Percentiles rank a stretch among this genome's conserved stretches.
Conservation (phyloP, 805 yeast genomes). For the Pichia membranifaciens region DNA sequence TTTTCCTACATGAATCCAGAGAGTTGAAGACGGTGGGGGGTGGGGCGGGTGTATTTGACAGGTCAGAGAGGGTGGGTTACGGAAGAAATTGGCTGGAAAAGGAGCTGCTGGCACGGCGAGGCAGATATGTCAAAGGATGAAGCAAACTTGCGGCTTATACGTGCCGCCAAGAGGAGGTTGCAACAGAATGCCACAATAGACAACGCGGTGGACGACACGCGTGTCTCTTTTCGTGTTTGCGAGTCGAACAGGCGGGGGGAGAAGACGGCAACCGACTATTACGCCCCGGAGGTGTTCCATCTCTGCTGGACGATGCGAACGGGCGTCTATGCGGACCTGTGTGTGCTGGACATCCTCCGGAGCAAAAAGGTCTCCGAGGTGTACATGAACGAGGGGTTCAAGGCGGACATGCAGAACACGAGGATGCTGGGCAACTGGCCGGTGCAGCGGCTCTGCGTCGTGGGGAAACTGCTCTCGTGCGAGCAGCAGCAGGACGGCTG, state of each 20-base stretch:
- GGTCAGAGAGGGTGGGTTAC: neutral
- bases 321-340: conserved; percentile 25
- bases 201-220: neutral
- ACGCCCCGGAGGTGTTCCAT: conserved; percentile 5
- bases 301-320: conserved; percentile 2
- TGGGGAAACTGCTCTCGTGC: conserved; percentile 25
- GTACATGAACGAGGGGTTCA: conserved; percentile 21
- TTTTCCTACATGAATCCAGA: neutral
- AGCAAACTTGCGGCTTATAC: neutral
- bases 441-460: conserved; percentile 28
- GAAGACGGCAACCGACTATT: neutral
- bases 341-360: conserved; percentile 27
- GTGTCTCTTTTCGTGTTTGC: neutral
- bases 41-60: too few relatives aligned
- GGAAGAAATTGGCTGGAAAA: neutral
- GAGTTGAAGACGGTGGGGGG: too few relatives aligned
- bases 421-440: conserved; percentile 41
- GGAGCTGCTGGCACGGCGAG: too few relatives aligned
- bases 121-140: neutral
- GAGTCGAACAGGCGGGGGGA: too few relatives aligned
- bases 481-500: neutral
- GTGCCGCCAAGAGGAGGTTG: conserved; percentile 1
- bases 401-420: conserved; percentile 15
- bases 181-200: neutral
- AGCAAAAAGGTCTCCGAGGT: conserved; percentile 19